These are phyloP conservation scores for Pythium guiyangense DNA, from an alignment of 352 stramenopile species.

Conservation along the genomic window DNA sequence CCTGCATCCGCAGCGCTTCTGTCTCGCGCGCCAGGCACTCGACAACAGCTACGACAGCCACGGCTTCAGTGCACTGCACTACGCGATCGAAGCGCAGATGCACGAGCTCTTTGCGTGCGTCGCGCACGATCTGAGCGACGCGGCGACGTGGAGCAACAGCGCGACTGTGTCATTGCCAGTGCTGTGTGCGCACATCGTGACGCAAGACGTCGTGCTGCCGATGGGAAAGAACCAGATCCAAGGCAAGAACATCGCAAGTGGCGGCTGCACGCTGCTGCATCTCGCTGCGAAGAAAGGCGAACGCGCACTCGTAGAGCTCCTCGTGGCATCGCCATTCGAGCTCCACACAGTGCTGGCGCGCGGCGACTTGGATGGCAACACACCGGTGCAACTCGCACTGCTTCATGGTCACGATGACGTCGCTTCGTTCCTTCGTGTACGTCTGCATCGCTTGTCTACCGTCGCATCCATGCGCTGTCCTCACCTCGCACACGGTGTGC, in stretches of 20 bases:
- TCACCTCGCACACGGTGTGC: no score
- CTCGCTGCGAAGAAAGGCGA: constrained; percentile 60
- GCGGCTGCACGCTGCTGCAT: constrained; percentile 68
- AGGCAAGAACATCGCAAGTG: constrained; percentile 65
- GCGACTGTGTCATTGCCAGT: neutral
- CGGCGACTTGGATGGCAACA: constrained; percentile 65
- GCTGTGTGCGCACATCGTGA: constrained; percentile 24
- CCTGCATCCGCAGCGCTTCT: no score
- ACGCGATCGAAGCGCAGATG: constrained; percentile 77
- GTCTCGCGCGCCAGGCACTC: no score
- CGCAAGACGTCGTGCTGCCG: constrained; percentile 65
- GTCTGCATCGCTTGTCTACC: neutral
- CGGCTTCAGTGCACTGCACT: constrained; percentile 63
- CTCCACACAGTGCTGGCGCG: constrained; percentile 13
- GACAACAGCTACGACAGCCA: no score
- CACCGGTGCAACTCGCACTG: constrained; percentile 34
- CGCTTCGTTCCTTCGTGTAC: constrained; percentile 30
- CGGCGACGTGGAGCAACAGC: neutral
- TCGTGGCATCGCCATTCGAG: constrained; percentile 34
- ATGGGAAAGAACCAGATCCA: constrained; percentile 56
- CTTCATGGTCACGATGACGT: constrained; percentile 41
- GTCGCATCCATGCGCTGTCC: no score
- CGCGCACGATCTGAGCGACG: constrained; percentile 17
- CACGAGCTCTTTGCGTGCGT: constrained; percentile 37
- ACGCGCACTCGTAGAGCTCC: constrained; percentile 34